Conservation (phyloP, 1,284 basidiomycete genomes). For the Pseudozyma tsukubaensis region DNA sequence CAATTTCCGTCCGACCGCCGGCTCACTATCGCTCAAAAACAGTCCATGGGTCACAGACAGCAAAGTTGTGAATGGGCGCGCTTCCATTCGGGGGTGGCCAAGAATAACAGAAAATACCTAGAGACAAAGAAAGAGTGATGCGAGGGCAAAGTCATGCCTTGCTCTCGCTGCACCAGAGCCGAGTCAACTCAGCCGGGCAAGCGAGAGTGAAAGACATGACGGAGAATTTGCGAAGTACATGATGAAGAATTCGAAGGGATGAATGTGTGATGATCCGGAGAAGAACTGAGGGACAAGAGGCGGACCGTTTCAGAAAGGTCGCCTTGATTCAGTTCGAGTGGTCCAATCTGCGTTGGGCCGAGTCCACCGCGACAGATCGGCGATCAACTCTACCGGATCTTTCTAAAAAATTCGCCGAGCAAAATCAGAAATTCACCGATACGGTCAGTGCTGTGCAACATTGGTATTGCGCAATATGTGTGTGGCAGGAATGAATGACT, state of each 20-base stretch:
- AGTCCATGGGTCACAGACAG: background rate
- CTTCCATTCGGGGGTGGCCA: conserved; percentile 6
- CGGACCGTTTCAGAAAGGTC: background rate
- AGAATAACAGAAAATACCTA: background rate
- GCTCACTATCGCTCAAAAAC: no score
- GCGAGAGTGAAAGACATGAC: no score
- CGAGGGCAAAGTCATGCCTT: background rate
- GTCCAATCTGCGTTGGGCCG: background rate
- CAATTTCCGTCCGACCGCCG: no score
- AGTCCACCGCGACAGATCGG: conserved; percentile 22
- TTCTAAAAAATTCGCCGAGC: background rate
- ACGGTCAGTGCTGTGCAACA: background rate
- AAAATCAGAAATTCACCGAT: conserved; percentile 5
- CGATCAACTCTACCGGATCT: conserved; percentile 11
- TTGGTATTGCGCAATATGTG: no score
- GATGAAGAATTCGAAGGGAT: no score
- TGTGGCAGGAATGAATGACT: background rate
- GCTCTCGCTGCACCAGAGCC: background rate
- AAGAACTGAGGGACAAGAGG: background rate
- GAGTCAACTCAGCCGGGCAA: background rate
- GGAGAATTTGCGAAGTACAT: no score
- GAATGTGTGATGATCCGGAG: no score
- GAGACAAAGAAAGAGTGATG: background rate
- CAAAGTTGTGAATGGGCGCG: conserved; percentile 9
- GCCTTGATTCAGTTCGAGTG: no score